Percentiles rank a stretch among this genome's conserved stretches.
Conservation (phyloP, 352 stramenopile species). For the Thraustotheca clavata region DNA sequence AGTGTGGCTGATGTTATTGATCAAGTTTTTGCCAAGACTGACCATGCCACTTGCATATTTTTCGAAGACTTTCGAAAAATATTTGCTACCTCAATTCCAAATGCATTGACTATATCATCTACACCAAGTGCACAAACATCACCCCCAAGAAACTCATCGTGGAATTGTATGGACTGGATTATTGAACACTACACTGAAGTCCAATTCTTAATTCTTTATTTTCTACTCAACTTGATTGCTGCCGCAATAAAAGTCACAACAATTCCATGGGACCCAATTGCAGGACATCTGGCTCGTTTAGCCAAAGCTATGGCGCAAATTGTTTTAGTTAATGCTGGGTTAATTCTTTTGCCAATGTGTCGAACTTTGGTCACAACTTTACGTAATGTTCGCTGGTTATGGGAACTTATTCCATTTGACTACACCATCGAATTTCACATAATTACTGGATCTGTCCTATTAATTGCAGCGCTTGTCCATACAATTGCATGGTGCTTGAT, state of each 20-base stretch:
- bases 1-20: neutral
- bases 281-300: conserved; percentile 24
- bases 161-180: neutral
- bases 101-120: neutral
- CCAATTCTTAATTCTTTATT: conserved; percentile 29
- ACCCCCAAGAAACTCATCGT: neutral
- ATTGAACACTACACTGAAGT: conserved; percentile 11
- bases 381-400: conserved; percentile 3
- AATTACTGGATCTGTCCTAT: conserved; percentile 26
- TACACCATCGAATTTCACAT: conserved; percentile 34
- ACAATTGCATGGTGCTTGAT: conserved; percentile 32
- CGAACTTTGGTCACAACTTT: conserved; percentile 26
- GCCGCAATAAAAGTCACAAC: conserved; percentile 25
- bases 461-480: conserved; percentile 29
- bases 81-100: neutral
- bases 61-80: neutral
- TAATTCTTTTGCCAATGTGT: conserved; percentile 32
- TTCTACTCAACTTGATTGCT: conserved; percentile 21
- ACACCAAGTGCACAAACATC: neutral
- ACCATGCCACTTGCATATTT: neutral
- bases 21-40: conserved; percentile 4
- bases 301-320: conserved; percentile 39
- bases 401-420: conserved; percentile 24
- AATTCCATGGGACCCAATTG: conserved; percentile 28
- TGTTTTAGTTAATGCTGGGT: conserved; percentile 30